Conservation (phyloP, 2,329 filamentous ascomycete species). For the Phyllachora maydis region DNA sequence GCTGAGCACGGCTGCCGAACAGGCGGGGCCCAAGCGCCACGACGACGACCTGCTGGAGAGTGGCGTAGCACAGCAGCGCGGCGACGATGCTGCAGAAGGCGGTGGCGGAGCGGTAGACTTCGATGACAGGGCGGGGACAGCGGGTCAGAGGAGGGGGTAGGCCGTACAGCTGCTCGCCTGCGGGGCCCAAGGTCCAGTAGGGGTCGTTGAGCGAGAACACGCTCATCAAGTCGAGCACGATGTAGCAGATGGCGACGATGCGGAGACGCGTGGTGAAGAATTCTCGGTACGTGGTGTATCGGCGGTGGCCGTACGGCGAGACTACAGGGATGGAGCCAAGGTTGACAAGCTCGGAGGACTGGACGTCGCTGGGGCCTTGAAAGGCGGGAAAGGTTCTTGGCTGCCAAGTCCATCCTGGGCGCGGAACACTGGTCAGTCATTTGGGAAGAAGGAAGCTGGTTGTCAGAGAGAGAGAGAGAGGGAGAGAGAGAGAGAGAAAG, state of each 20-base stretch:
- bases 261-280: constrained; percentile 24
- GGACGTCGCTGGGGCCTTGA: constrained; percentile 18
- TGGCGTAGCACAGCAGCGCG: constrained; percentile 40
- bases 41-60: constrained; percentile 13
- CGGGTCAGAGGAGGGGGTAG: constrained; percentile 20
- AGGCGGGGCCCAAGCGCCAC: constrained; percentile 11
- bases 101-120: constrained; percentile 33
- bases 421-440: no score
- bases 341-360: constrained; percentile 15
- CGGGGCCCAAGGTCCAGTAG: constrained; percentile 46
- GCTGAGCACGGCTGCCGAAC: constrained; percentile 23
- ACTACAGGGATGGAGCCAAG: constrained; percentile 18
- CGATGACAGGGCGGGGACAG: constrained; percentile 22
- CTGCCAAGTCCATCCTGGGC: constrained; percentile 35
- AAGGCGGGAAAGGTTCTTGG: constrained; percentile 24
- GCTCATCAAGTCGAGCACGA: constrained; percentile 51
- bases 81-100: constrained; percentile 33
- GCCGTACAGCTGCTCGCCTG: constrained; percentile 16
- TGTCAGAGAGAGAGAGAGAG: background rate
- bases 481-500: background rate
- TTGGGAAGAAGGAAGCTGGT: background rate
- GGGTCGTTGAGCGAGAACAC: constrained; percentile 53
- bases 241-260: constrained; percentile 32
- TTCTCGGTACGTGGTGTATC: constrained; percentile 16
- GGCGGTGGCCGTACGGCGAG: constrained; percentile 23